Percentiles rank a stretch among this genome's conserved stretches.
Conservation (phyloP, 768 basidiomycete genomes). For the Phlebiopsis gigantea region DNA sequence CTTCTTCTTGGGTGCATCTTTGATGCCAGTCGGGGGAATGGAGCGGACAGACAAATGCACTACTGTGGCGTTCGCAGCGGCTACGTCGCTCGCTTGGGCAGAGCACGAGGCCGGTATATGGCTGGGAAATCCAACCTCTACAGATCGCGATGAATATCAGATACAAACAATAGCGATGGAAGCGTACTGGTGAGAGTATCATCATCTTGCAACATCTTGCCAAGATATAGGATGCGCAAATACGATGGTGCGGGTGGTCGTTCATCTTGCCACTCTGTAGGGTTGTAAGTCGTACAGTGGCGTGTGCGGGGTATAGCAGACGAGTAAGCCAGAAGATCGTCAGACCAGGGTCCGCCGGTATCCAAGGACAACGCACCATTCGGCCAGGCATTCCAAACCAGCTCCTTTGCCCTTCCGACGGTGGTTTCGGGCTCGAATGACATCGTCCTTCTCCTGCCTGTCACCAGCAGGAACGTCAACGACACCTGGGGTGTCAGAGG, state of each 20-base stretch:
- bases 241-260: slow-evolving; percentile 74
- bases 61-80: slow-evolving; percentile 45
- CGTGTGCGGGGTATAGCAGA: neutral
- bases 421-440: slow-evolving; percentile 71
- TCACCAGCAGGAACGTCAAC: slow-evolving; percentile 69
- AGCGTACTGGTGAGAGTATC: slow-evolving; percentile 64
- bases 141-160: neutral
- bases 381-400: slow-evolving; percentile 82
- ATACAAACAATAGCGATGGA: slow-evolving; percentile 5
- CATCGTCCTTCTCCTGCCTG: slow-evolving; percentile 64
- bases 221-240: slow-evolving; percentile 70
- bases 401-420: slow-evolving; percentile 74
- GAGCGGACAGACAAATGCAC: slow-evolving; percentile 73
- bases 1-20: slow-evolving; percentile 53
- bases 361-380: slow-evolving; percentile 37
- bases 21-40: slow-evolving; percentile 44
- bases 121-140: slow-evolving; percentile 28
- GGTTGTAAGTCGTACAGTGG: neutral
- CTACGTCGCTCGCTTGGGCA: slow-evolving; percentile 4
- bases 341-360: neutral
- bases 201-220: slow-evolving; percentile 80
- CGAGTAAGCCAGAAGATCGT: neutral
- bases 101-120: slow-evolving; percentile 13
- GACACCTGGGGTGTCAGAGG: slow-evolving; percentile 62
- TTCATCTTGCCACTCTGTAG: slow-evolving; percentile 71